phyloP scores from a whole-genome alignment of 495 filamentous ascomycete species.

The Penicillium longicatenatum region DNA sequence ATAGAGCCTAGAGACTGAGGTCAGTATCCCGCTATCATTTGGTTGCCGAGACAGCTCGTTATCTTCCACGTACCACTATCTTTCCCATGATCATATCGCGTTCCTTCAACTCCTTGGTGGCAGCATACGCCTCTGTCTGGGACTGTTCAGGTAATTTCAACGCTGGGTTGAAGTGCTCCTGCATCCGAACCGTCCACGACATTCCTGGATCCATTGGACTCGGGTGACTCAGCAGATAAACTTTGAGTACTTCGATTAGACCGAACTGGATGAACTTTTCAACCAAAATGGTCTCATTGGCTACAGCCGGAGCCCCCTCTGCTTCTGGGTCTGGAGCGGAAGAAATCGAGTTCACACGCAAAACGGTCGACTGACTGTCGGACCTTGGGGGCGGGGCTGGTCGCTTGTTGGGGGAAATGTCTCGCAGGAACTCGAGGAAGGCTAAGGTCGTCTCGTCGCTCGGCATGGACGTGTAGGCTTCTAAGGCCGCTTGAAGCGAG shows the following conservation, averaged over 20 bases:
- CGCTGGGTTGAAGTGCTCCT: conserved; percentile 67
- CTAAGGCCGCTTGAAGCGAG: conserved; percentile 74
- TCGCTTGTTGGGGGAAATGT: conserved; percentile 69
- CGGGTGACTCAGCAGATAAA: conserved; percentile 63
- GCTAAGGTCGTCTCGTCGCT: conserved; percentile 69
- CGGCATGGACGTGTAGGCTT: conserved; percentile 61
- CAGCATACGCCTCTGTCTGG: conserved; percentile 59
- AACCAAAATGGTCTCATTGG: conserved; percentile 62
- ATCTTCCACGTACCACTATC: conserved; percentile 58
- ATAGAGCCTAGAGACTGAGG: conserved; percentile 58
- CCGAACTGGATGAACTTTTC: conserved; percentile 80
- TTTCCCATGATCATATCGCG: conserved; percentile 75
- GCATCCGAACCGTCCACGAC: conserved; percentile 73
- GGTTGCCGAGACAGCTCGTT: conserved; percentile 8
- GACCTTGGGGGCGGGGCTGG: conserved; percentile 74
- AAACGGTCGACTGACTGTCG: conserved; percentile 52
- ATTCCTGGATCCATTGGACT: conserved; percentile 65
- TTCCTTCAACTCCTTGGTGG: conserved; percentile 62
- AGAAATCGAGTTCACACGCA: conserved; percentile 34
- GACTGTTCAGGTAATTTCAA: conserved; percentile 48
- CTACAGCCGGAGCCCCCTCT: conserved; percentile 47
- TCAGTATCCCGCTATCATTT: neutral
- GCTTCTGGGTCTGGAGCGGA: conserved; percentile 82
- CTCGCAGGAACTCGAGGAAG: conserved; percentile 73
- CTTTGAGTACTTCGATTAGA: conserved; percentile 79